Conservation (phyloP, 2,329 filamentous ascomycete genomes). For the Alternaria sp. region DNA sequence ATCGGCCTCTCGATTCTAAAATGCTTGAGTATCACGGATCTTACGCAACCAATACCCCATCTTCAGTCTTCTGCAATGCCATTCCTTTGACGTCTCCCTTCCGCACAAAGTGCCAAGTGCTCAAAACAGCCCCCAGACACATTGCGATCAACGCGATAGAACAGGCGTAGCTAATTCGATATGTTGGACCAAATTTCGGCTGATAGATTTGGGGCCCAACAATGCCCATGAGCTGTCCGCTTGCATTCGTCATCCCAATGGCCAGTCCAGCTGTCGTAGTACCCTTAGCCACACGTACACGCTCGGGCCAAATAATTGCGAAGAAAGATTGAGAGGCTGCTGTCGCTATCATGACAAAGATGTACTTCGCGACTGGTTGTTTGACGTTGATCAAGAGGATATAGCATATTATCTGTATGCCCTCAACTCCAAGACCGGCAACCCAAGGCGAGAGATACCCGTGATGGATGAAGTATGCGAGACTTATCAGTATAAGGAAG, state of each 20-base stretch:
- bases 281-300: constrained; percentile 51
- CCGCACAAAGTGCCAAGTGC: background rate
- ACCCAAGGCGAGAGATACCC: constrained; percentile 32
- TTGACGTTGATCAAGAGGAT: constrained; percentile 52
- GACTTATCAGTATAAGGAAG: constrained; percentile 28
- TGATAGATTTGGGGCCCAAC: constrained; percentile 55
- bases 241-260: constrained; percentile 50
- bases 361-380: constrained; percentile 48
- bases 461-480: constrained; percentile 21
- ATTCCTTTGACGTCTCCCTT: background rate
- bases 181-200: constrained; percentile 51
- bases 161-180: constrained; percentile 49
- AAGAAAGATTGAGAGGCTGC: constrained; percentile 52
- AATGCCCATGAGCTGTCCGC: constrained; percentile 40
- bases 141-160: constrained; percentile 45
- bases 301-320: constrained; percentile 54
- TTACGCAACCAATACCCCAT: background rate
- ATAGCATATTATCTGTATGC: constrained; percentile 50
- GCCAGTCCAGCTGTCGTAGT: constrained; percentile 52
- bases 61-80: background rate
- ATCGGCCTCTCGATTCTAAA: background rate
- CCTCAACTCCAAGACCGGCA: constrained; percentile 38
- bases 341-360: constrained; percentile 53
- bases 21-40: background rate
- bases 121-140: constrained; percentile 13